Evolutionary conservation across 2,329 filamentous ascomycete species (phyloP), one percentile per base, ranked within the genome.

Genomic region (Talaromyces sp.): DNA sequence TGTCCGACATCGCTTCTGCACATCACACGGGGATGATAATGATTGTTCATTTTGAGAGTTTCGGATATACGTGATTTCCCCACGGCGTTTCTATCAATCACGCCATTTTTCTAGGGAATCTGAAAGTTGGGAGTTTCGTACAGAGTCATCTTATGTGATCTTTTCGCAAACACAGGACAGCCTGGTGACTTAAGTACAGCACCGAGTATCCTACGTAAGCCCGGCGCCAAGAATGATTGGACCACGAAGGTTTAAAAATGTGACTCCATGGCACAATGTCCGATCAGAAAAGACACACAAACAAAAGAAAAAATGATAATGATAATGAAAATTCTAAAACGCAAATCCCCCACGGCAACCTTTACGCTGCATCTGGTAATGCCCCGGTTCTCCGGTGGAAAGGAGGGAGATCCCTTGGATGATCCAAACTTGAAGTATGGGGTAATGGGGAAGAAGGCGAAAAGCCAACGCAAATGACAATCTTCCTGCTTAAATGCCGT

Each of bases 1-100:
- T 16, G 49, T 61, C 60, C 60, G 60, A 62, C 55, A 61, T 62
- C 58, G 60, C 60, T 42, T 24, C 14, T 33, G 22, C 16, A 22
- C 24, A 42, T 22, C 27, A 33, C 37, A 35, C n/a, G 17, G 27
- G n/a, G n/a, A n/a, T n/a, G n/a, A n/a, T n/a, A n/a, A 30, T 10
- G 2, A 39, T 33, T 44, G 32, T 14, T 27, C 22, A 27, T 8
- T 4, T 9, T 27, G 24, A 27, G 24, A 27, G 24, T 27, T 27
- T 27, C 24, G 24, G 24, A 27, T 27, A 5, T 27, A 9, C 24
- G 17, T 16, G 10, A 17, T n/a, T 19, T n/a, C 46, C 37, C 36
- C 35, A 49, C 24, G 33, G 19, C 7, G 10, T 14, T 37, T 24
- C 35, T 45, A n/a, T n/a, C n/a, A 40, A 51, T 57, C 54, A 55